These are phyloP conservation scores for Suillus subluteus DNA, from an alignment of 768 basidiomycete genomes.

Conservation along the genomic window DNA sequence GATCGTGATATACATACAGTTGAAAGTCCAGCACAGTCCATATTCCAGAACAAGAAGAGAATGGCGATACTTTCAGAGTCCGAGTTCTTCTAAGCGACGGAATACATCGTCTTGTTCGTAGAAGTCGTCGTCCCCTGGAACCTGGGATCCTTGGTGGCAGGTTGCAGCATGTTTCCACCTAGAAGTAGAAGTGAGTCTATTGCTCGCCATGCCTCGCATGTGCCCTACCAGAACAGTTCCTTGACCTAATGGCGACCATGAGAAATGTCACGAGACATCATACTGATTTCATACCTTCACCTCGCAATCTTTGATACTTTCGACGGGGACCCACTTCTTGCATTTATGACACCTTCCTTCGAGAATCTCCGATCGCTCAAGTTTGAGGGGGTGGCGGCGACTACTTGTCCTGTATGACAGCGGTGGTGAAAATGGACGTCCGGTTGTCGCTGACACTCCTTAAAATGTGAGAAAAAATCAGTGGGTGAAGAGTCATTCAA, in stretches of 20 bases:
- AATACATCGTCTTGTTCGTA: constrained; percentile 58
- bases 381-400: constrained; percentile 54
- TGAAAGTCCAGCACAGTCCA: neutral
- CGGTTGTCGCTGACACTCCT: constrained; percentile 75
- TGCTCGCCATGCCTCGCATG: constrained; percentile 1
- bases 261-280: neutral
- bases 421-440: constrained; percentile 79
- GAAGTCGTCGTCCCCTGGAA: constrained; percentile 60
- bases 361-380: constrained; percentile 59
- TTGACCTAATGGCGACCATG: constrained; percentile 49
- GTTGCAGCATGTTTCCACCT: constrained; percentile 87
- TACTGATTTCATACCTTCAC: constrained; percentile 53
- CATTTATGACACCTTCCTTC: constrained; percentile 85
- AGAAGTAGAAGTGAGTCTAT: constrained; percentile 14
- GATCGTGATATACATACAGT: neutral
- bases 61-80: constrained; percentile 7
- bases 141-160: constrained; percentile 65
- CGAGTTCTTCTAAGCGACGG: constrained; percentile 24
- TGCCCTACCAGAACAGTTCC: constrained; percentile 75
- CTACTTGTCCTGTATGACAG: constrained; percentile 54
- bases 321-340: constrained; percentile 67
- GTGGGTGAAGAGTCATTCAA: neutral
- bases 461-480: constrained; percentile 11
- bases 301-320: constrained; percentile 75
- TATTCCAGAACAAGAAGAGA: neutral